These are phyloP conservation scores for Lachnellula suecica DNA, from an alignment of 2,329 filamentous ascomycete species.

Conservation along the genomic window DNA sequence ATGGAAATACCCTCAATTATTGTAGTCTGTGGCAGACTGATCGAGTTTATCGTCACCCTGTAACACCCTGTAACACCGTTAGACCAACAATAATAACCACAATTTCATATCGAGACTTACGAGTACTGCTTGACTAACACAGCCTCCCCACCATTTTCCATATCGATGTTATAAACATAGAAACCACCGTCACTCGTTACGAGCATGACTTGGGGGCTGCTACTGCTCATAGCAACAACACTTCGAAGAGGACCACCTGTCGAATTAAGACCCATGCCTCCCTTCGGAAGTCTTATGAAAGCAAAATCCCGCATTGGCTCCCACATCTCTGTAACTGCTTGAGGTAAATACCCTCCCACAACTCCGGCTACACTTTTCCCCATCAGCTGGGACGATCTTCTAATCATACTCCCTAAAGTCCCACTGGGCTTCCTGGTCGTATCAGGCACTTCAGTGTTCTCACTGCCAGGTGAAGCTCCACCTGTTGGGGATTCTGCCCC, in stretches of 20 bases:
- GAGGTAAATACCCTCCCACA: constrained; percentile 87
- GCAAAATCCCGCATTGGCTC: constrained; percentile 94
- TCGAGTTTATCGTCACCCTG: constrained; percentile 34
- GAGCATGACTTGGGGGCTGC: constrained; percentile 94
- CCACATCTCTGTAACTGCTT: constrained; percentile 96
- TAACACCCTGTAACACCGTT: constrained; percentile 26
- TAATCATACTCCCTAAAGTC: constrained; percentile 84
- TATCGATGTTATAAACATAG: constrained; percentile 91
- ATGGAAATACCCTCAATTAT: constrained; percentile 11
- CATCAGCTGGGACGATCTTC: constrained; percentile 93
- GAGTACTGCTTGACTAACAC: constrained; percentile 89
- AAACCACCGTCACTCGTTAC: constrained; percentile 95
- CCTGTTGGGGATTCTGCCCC: constrained; percentile 48
- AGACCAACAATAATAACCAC: constrained; percentile 3
- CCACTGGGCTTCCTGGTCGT: constrained; percentile 58
- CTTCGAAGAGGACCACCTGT: constrained; percentile 66
- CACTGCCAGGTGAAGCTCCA: constrained; percentile 30
- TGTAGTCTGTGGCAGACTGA: constrained; percentile 30
- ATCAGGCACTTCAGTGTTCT: constrained; percentile 27
- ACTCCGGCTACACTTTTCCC: constrained; percentile 85
- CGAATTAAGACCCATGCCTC: constrained; percentile 33
- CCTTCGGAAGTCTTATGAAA: constrained; percentile 87
- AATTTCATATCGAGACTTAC: constrained; percentile 56
- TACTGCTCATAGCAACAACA: constrained; percentile 97
- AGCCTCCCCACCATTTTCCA: constrained; percentile 92